These are phyloP conservation scores for Calamus simplicifolius DNA, from an alignment of 176 grass and related monocot genomes.

Conservation along the genomic window DNA sequence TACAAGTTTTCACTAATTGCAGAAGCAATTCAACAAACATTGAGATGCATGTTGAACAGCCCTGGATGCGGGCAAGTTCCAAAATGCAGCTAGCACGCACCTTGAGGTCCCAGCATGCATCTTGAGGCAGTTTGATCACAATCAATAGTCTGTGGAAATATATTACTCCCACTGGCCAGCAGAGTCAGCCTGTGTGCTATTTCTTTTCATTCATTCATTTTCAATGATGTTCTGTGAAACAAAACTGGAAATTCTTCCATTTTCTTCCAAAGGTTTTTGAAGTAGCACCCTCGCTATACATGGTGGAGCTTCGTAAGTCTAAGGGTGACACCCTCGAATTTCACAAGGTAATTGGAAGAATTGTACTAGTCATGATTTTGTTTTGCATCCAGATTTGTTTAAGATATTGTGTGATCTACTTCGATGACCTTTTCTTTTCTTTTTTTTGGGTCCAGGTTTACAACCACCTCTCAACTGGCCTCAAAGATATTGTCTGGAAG, in stretches of 20 bases:
- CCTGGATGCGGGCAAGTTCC: too few relatives aligned
- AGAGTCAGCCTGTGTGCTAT: too few relatives aligned
- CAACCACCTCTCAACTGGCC: slow-evolving; percentile 59
- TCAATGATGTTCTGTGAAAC: too few relatives aligned
- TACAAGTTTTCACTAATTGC: too few relatives aligned
- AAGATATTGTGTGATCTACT: background rate
- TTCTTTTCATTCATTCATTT: too few relatives aligned
- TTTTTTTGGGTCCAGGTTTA: slow-evolving; percentile 43
- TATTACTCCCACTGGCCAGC: too few relatives aligned
- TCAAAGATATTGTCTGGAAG: slow-evolving; percentile 93
- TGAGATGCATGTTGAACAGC: too few relatives aligned
- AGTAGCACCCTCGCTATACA: slow-evolving; percentile 79
- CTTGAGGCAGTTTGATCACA: too few relatives aligned
- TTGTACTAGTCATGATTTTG: background rate
- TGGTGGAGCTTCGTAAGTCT: slow-evolving; percentile 89
- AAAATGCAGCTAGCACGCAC: too few relatives aligned
- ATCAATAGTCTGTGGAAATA: too few relatives aligned
- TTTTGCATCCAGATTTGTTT: background rate
- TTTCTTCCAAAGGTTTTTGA: slow-evolving; percentile 63
- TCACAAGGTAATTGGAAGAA: slow-evolving; percentile 44
- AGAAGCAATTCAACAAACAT: too few relatives aligned
- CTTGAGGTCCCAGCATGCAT: too few relatives aligned
- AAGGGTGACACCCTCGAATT: slow-evolving; percentile 93
- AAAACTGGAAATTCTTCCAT: slow-evolving; percentile 23
- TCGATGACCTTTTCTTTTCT: background rate